phyloP scores from a whole-genome alignment of 345 rosid species.

The Salix udensis region DNA sequence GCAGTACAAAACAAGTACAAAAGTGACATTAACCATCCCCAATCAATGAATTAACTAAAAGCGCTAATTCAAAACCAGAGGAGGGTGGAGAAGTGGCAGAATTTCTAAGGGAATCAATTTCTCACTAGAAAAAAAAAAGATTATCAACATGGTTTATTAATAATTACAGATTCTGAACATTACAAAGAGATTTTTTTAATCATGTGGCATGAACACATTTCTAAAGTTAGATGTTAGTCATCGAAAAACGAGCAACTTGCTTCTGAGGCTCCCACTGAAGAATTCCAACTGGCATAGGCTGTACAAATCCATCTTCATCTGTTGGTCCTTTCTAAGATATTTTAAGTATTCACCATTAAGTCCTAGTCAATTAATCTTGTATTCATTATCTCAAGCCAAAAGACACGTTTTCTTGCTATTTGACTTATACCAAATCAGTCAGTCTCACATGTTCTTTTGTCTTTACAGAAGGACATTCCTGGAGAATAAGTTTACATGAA shows the following conservation, averaged over 20 bases:
- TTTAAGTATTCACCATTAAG: background rate
- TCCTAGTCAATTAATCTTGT: background rate
- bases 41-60: too few relatives aligned
- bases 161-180: background rate
- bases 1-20: too few relatives aligned
- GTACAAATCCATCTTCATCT: background rate
- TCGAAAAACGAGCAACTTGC: background rate
- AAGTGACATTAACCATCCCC: too few relatives aligned
- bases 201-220: background rate
- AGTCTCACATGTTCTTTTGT: background rate
- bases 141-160: background rate
- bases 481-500: background rate
- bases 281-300: background rate
- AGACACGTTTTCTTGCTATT: background rate
- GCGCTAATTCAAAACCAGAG: background rate
- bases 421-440: background rate
- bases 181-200: background rate
- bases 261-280: background rate
- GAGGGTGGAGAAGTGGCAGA: background rate
- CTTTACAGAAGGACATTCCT: background rate
- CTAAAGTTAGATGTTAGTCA: background rate
- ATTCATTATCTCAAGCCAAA: background rate
- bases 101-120: background rate
- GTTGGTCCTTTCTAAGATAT: background rate
- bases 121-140: background rate